These are phyloP conservation scores for Tulasnella sp. DNA, from an alignment of 768 basidiomycete genomes.

Conservation along the genomic window DNA sequence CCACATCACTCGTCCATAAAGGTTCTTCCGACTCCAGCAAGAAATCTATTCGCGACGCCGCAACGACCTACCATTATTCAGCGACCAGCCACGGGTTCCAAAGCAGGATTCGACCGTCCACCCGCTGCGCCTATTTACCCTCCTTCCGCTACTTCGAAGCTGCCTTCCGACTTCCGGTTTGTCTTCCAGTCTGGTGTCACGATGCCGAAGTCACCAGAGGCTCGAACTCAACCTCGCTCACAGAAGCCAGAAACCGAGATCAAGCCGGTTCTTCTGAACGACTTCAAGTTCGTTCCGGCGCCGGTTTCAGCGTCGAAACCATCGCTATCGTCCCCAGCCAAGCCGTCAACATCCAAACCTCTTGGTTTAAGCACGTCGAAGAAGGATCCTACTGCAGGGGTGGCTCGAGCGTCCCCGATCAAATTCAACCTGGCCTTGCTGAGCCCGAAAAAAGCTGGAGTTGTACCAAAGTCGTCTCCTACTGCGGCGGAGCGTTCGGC, in stretches of 20 bases:
- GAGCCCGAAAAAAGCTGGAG: background rate
- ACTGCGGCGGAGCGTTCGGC: background rate
- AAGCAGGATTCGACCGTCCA: background rate
- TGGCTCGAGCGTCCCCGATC: background rate
- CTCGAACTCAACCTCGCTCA: background rate
- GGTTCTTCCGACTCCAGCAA: background rate
- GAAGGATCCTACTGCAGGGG: background rate
- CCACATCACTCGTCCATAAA: background rate
- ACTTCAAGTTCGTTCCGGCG: background rate
- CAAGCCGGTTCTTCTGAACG: background rate
- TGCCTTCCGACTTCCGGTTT: constrained; percentile 31
- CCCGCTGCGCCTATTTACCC: background rate
- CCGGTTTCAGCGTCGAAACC: background rate
- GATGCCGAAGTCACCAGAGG: background rate
- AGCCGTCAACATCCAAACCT: background rate
- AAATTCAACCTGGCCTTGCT: background rate
- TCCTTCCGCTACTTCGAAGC: background rate
- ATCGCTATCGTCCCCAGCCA: background rate
- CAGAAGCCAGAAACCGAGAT: background rate
- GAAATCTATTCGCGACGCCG: background rate
- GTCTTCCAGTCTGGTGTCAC: background rate
- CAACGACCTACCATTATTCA: background rate
- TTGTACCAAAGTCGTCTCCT: background rate
- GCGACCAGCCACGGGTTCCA: background rate
- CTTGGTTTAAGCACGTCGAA: background rate